Conservation (phyloP, 2,329 filamentous ascomycete genomes). For the Chaetomium olivaceum region DNA sequence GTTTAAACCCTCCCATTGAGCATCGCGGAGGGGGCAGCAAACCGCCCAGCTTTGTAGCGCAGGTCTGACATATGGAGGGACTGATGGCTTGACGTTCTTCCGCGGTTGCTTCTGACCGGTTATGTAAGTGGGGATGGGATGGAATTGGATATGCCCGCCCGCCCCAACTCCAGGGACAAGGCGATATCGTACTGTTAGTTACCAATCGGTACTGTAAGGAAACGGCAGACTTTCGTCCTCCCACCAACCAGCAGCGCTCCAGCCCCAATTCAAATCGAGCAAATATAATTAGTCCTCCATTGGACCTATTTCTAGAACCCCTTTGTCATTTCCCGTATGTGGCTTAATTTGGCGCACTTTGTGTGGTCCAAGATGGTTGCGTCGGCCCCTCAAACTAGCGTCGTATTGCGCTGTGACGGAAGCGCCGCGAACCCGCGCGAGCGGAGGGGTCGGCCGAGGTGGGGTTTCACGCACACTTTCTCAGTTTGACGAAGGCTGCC, state of each 20-base stretch:
- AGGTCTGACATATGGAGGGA: no score
- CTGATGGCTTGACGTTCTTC: background rate
- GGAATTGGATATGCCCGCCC: background rate
- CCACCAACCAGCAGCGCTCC: background rate
- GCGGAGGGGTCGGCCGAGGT: conserved; percentile 19
- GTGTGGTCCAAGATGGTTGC: conserved; percentile 5
- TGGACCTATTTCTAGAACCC: background rate
- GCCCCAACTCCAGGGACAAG: background rate
- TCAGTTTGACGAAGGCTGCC: background rate
- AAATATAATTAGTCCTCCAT: background rate
- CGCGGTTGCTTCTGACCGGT: background rate
- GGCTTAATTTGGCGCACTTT: conserved; percentile 8
- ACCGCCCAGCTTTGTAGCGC: background rate
- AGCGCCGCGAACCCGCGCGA: conserved; percentile 1
- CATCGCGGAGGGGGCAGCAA: background rate
- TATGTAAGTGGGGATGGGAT: conserved; percentile 2
- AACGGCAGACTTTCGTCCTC: background rate
- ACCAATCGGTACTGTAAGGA: background rate
- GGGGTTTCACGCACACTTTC: conserved; percentile 10
- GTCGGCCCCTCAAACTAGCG: background rate
- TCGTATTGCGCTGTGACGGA: conserved; percentile 7
- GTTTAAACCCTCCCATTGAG: background rate
- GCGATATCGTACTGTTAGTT: background rate
- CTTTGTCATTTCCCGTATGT: background rate
- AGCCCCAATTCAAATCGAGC: background rate